These are phyloP conservation scores for Stephania cephalantha DNA, from an alignment of 164 flowering plant genomes.

Conservation along the genomic window DNA sequence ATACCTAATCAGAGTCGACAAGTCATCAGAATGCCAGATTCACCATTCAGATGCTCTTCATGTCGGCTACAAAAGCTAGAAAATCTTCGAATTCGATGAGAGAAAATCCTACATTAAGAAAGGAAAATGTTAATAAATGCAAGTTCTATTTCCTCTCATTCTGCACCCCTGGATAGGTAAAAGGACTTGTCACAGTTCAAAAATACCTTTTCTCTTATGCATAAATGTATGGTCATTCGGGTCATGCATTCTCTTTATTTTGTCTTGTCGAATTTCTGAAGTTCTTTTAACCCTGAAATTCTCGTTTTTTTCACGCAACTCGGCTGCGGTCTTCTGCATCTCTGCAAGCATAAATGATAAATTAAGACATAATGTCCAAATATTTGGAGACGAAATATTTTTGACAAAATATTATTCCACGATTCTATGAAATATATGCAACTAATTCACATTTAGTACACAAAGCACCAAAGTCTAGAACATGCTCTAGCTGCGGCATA, in stretches of 20 bases:
- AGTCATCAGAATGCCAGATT: background rate
- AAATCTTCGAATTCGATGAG: slow-evolving; percentile 26
- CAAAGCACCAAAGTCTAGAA: too few relatives aligned
- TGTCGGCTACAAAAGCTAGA: slow-evolving; percentile 24
- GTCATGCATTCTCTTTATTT: slow-evolving; percentile 4
- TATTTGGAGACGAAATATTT: background rate
- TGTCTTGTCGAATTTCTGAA: too few relatives aligned
- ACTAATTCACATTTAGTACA: too few relatives aligned
- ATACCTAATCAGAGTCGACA: background rate
- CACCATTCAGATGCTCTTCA: slow-evolving; percentile 20
- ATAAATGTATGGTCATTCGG: background rate
- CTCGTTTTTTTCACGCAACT: too few relatives aligned
- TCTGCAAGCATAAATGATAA: slow-evolving; percentile 10
- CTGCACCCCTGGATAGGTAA: background rate
- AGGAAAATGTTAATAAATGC: background rate
- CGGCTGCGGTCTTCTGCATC: slow-evolving; percentile 17
- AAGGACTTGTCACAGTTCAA: background rate
- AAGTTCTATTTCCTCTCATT: background rate
- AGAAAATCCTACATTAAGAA: slow-evolving; percentile 25
- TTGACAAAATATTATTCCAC: background rate
- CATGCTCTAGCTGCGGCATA: too few relatives aligned
- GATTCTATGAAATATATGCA: too few relatives aligned
- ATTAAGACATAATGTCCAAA: background rate
- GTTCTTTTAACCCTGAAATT: too few relatives aligned
- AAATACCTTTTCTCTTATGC: slow-evolving; percentile 10